phyloP scores from a whole-genome alignment of 768 basidiomycete species.

The Termitomyces sp. region DNA sequence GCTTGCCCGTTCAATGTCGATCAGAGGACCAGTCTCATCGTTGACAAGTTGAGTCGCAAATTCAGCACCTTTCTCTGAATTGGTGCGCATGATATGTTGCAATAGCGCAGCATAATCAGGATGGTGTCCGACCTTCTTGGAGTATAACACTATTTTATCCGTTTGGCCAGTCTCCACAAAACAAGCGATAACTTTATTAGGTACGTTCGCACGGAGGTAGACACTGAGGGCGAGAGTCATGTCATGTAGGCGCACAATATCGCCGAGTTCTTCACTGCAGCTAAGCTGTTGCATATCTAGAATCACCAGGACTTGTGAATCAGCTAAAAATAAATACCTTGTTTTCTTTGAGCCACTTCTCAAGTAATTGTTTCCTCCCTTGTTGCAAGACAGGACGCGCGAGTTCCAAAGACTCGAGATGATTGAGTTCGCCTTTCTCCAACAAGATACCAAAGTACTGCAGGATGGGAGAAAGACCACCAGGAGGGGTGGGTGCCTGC shows the following conservation, averaged over 20 bases:
- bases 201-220: slow-evolving; percentile 95
- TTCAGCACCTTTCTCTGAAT: slow-evolving; percentile 96
- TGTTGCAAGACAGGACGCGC: slow-evolving; percentile 95
- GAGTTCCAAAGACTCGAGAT: slow-evolving; percentile 91
- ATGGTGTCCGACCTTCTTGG: slow-evolving; percentile 92
- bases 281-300: slow-evolving; percentile 60
- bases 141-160: slow-evolving; percentile 96
- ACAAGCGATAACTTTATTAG: slow-evolving; percentile 98
- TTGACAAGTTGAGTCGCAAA: slow-evolving; percentile 94
- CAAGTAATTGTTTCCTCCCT: slow-evolving; percentile 92
- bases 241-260: slow-evolving; percentile 91
- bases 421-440: slow-evolving; percentile 97
- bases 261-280: slow-evolving; percentile 97
- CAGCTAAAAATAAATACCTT: slow-evolving; percentile 50
- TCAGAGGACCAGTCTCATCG: slow-evolving; percentile 87
- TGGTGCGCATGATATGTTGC: slow-evolving; percentile 94
- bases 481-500: slow-evolving; percentile 83
- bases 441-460: slow-evolving; percentile 99
- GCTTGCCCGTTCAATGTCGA: slow-evolving; percentile 86
- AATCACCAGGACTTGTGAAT: not conserved
- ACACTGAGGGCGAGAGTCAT: slow-evolving; percentile 97
- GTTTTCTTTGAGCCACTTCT: slow-evolving; percentile 99
- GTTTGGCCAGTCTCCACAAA: slow-evolving; percentile 99
- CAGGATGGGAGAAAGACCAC: slow-evolving; percentile 90
- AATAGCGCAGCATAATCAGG: slow-evolving; percentile 91